Base-by-base conservation (phyloP, 306 rosid genomes). In the Cajanus cajan region DNA sequence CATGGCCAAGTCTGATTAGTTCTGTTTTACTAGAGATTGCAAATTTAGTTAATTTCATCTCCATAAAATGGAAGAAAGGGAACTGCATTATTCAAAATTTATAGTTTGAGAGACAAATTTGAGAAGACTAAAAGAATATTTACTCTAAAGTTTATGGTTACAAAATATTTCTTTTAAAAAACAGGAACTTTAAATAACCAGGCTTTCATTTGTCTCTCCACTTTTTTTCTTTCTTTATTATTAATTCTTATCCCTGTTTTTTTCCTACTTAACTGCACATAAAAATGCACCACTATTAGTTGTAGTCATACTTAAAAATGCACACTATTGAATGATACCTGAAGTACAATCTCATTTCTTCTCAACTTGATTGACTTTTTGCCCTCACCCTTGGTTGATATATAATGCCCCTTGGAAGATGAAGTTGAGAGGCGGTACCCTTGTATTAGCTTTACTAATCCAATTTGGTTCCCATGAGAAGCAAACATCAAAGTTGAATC, bases 401-500 rank as follows among this genome's bases (percentile, higher is more conserved):
- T 64, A 77, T 86, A 88, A 78, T 91, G 92, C 40, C 98, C 96
- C 77, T 83, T 91, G 77, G 91, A 77, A 85, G 82, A 71, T 61
- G 97, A 88, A 85, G 89, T 85, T 48, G 94, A 86, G 71, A 86
- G 88, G 85, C 55, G 89, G 82, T 91, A 93, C 74, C 99, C 99
- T 81, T 91, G 98, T 78, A 89, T 89, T 73, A 96, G 87, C 83
- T 96, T 93, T 41, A 85, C 97, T 87, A 96, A 82, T 77, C 97
- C 96, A 85, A 96, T 90, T 86, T 91, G 99, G 71, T 77, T 88
- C 87, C 96, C 98, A 43, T 91, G 89, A 73, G 94, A 93, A 71
- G 97, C 94, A 86, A 91, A 93, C 89, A 93, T 84, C 85, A 96
- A 82, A 61, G 92, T 91, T 76, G 99, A 96, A 78, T 96, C 99